phyloP scores from a whole-genome alignment of 352 stramenopile species.

The Discostella stelligera region DNA sequence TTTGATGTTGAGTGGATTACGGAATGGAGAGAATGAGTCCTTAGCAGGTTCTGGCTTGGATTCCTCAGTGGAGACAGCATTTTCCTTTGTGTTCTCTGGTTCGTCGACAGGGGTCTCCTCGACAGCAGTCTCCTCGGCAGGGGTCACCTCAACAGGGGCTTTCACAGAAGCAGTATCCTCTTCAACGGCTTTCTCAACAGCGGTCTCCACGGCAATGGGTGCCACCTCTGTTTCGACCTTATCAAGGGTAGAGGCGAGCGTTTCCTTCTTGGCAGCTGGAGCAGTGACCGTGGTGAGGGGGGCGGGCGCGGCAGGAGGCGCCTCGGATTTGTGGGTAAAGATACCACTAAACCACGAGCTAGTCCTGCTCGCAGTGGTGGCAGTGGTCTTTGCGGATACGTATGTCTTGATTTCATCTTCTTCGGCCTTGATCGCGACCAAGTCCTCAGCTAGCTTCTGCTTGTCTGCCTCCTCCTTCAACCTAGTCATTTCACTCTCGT shows the following conservation, averaged over 20 bases:
- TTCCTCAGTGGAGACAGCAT: not conserved
- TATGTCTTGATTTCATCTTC: not conserved
- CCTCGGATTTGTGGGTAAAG: constrained; percentile 4
- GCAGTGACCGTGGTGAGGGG: not conserved
- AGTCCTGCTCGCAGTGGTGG: not conserved
- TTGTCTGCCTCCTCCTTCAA: constrained; percentile 2
- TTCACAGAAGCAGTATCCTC: not conserved
- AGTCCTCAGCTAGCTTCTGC: constrained; percentile 1
- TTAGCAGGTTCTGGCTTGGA: not conserved
- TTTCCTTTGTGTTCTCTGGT: constrained; percentile 17
- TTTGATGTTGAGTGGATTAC: constrained; percentile 8
- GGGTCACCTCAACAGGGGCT: not conserved
- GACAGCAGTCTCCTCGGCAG: not conserved
- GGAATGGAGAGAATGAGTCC: constrained; percentile 9
- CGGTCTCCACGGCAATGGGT: not conserved
- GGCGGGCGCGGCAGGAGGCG: not conserved
- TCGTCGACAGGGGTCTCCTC: constrained; percentile 4
- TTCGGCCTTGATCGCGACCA: not conserved
- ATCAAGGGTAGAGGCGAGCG: constrained; percentile 3
- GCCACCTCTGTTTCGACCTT: not conserved
- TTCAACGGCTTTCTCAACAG: not conserved
- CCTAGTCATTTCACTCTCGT: constrained; percentile 8
- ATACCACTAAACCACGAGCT: not conserved
- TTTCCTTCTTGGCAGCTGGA: constrained; percentile 2
- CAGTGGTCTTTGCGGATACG: not conserved